A percentile compares a stretch with the other conserved stretches of the same genome.
These are phyloP conservation scores for Drechslerella coelobrocha DNA, from an alignment of 2,329 filamentous ascomycete species.

Conservation along the genomic window DNA sequence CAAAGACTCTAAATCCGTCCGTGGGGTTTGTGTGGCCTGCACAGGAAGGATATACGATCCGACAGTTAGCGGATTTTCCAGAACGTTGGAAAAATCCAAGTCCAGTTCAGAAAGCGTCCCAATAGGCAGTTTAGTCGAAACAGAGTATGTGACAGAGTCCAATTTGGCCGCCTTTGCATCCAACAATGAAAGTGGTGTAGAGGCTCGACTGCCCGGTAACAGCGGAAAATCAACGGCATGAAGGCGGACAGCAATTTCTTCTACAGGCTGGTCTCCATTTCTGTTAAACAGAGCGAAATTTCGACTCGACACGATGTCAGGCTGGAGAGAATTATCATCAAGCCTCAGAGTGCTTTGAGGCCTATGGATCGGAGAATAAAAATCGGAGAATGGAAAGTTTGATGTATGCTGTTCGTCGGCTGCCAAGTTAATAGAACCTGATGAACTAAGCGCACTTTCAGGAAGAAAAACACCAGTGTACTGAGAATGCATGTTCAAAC, in stretches of 20 bases:
- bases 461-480: constrained; percentile 4
- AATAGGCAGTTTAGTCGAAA: neutral
- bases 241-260: neutral
- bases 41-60: neutral
- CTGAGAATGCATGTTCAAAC: neutral
- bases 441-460: constrained; percentile 15
- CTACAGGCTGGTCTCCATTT: too few species aligned
- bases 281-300: too few species aligned
- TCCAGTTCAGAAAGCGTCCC: neutral
- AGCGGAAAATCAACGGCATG: neutral
- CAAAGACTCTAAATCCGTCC: neutral
- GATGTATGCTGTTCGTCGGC: neutral
- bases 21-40: neutral
- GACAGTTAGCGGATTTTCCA: neutral
- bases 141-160: neutral
- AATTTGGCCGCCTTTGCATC: neutral
- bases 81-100: neutral
- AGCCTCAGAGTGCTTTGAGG: too few species aligned
- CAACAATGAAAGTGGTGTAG: neutral
- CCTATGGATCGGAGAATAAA: constrained; percentile 17
- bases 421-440: neutral
- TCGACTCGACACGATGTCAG: too few species aligned
- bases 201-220: constrained; percentile 24
- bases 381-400: constrained; percentile 4
- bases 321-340: too few species aligned